Evolutionary conservation across 2,329 filamentous ascomycete species (phyloP).

Genomic region (Alternaria novae-zelandiae): DNA sequence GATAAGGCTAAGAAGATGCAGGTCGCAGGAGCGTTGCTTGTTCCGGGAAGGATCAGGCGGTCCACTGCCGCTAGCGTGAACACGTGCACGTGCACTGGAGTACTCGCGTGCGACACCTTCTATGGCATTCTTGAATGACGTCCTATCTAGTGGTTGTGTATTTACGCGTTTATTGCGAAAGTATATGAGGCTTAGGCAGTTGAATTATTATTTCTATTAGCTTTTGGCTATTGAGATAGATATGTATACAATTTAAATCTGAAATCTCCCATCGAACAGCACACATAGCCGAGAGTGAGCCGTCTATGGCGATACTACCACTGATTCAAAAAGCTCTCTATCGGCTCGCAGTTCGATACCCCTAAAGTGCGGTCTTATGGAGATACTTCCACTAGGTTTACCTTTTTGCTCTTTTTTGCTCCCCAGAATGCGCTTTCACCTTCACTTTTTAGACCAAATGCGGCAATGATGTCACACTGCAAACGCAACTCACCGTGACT

Average conservation of each 20-base stretch:
- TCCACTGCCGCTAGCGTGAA: neutral
- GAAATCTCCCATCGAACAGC: neutral
- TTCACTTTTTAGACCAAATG: neutral
- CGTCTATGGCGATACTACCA: neutral
- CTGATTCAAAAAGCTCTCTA: neutral
- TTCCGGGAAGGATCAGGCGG: neutral
- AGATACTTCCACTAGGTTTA: neutral
- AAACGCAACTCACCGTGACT: neutral
- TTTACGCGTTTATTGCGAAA: neutral
- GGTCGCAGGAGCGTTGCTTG: neutral
- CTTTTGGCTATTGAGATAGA: neutral
- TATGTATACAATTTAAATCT: neutral
- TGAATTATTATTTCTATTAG: neutral
- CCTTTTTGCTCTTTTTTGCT: neutral
- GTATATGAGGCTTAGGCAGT: too few species aligned
- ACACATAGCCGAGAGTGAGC: neutral
- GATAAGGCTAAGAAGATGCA: neutral
- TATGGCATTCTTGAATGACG: neutral
- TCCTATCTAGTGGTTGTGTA: neutral
- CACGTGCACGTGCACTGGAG: conserved; percentile 13
- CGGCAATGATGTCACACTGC: neutral
- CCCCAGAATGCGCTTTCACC: neutral
- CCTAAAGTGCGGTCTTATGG: neutral
- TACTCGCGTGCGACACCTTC: neutral
- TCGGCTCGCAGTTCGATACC: neutral